A percentile compares a stretch with the other conserved stretches of the same genome.
Evolutionary conservation across 1,139 yeast species (phyloP).

Genomic region (Pichia inconspicua): DNA sequence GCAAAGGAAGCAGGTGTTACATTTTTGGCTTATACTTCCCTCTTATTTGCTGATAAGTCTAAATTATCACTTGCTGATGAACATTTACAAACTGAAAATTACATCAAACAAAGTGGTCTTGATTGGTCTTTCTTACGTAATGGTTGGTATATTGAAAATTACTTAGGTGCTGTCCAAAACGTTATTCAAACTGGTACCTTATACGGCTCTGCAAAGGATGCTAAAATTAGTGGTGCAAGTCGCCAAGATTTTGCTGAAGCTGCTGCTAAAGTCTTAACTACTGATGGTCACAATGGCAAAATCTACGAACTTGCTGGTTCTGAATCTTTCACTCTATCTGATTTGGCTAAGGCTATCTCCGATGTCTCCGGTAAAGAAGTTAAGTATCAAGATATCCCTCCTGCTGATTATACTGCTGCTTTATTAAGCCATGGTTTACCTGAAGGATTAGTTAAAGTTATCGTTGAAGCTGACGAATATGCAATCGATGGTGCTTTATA

Average conservation of each 20-base stretch:
- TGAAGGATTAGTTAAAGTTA: not conserved
- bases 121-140: not conserved
- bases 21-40: not conserved
- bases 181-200: not conserved
- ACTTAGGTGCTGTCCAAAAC: not conserved
- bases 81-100: not conserved
- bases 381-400: not conserved
- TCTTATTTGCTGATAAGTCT: not conserved
- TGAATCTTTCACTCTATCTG: not conserved
- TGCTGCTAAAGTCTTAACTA: not conserved
- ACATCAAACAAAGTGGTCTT: not conserved
- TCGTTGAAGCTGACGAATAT: not conserved
- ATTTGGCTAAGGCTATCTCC: not conserved
- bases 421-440: not conserved
- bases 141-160: not conserved
- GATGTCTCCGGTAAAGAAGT: not conserved
- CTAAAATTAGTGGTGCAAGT: not conserved
- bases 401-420: not conserved
- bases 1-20: not conserved
- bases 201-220: not conserved
- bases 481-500: not conserved
- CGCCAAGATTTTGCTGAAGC: not conserved
- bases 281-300: not conserved
- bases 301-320: not conserved
- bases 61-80: not conserved